Evolutionary conservation across 73 alveolate genomes (phyloP), one percentile per base, ranked within the genome.

Genomic region (Urostyla sp.): DNA sequence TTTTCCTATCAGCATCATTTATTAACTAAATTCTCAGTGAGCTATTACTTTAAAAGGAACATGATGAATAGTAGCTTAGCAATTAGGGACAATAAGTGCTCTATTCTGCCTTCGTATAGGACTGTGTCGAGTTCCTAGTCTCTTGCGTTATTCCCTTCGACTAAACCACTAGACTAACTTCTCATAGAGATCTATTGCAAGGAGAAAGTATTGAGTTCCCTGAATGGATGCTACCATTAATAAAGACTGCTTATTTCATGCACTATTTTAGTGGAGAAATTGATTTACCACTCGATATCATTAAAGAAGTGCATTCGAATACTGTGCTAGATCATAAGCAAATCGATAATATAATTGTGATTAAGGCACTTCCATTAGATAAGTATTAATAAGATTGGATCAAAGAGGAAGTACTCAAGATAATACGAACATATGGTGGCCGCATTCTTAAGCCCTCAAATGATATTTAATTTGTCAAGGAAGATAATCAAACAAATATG

Each of bases 181-280:
- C 72, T 4, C 49, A n/a, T 40, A 69, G 27, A 27, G 83, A 69
- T 27, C 34, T 69, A 0, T 30, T 69, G 40, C 57, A 49, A 32
- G 28, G 57, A 0, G 48, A 48, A n/a, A 46, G 34, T 10, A 26
- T 49, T 6, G 6, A 32, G 36, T 7, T 74, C 23, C 80, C 76
- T 28, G 84, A 83, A 4, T 83, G 92, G 92, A 38, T 83, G 10
- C 48, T 72, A 32, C 66, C 87, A 7, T 63, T 73, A 0, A 61
- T 60, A 23, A 56, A 73, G n/a, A 67, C 63, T 51, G 61, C 80
- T 0, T 48, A 56, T 20, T 28, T 83, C 1, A 51, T 83, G 75
- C 79, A 80, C 55, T 52, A 83, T 28, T 75, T 75, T 44, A 27
- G 32, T 48, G 15, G 55, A 7, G 75, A 72, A 8, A 13, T 51